A percentile compares a stretch with the other conserved stretches of the same genome.
phyloP scores from a whole-genome alignment of 2,329 filamentous ascomycete genomes.

The Phaeosphaeria sp. region DNA sequence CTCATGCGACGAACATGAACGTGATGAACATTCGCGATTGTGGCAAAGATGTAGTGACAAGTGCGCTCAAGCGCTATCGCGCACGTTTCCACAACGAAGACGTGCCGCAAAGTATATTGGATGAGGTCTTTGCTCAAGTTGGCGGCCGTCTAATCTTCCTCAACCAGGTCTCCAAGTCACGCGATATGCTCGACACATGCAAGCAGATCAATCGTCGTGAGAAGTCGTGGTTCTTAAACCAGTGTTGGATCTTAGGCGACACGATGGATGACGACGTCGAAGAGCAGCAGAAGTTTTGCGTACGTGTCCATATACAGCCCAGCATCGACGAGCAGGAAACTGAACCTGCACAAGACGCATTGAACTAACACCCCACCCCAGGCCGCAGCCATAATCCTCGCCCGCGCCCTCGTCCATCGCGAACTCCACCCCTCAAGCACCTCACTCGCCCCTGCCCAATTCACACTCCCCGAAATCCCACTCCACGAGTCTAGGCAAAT shows the following conservation, averaged over 20 bases:
- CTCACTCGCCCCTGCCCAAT: constrained; percentile 53
- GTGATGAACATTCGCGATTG: constrained; percentile 84
- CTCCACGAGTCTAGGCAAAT: constrained; percentile 64
- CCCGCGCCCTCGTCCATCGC: constrained; percentile 82
- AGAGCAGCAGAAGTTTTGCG: constrained; percentile 94
- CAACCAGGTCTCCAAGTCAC: constrained; percentile 82
- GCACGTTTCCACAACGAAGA: constrained; percentile 73
- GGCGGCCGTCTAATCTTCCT: constrained; percentile 88
- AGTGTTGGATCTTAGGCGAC: constrained; percentile 74
- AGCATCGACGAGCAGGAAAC: no score
- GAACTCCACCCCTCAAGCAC: constrained; percentile 67
- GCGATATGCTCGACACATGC: constrained; percentile 81
- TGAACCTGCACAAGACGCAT: constrained; percentile 4
- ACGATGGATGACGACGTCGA: constrained; percentile 96
- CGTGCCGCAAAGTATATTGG: constrained; percentile 63
- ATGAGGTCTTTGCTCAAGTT: constrained; percentile 83
- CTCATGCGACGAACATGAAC: constrained; percentile 90
- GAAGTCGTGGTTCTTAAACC: constrained; percentile 80
- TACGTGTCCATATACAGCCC: constrained; percentile 55
- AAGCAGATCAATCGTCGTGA: constrained; percentile 72
- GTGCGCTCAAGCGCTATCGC: constrained; percentile 78
- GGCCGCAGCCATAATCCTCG: constrained; percentile 92
- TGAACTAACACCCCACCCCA: no score
- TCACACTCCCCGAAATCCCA: constrained; percentile 75
- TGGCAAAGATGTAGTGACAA: constrained; percentile 74